These are phyloP conservation scores for Vararia minispora DNA, from an alignment of 768 basidiomycete species.

Conservation along the genomic window DNA sequence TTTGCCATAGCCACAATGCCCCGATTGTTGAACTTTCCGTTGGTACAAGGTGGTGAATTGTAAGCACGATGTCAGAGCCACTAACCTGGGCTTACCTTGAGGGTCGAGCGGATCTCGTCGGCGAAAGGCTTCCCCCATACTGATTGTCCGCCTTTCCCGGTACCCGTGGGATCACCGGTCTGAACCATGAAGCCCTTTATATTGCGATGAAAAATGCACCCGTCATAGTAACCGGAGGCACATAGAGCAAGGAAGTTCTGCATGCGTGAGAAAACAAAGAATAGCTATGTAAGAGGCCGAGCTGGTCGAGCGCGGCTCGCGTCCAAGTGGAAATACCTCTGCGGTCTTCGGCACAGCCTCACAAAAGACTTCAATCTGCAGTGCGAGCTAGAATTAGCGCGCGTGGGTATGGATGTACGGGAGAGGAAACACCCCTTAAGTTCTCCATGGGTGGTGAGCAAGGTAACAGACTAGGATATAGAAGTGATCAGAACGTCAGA, in stretches of 20 bases:
- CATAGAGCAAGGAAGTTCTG: slow-evolving; percentile 95
- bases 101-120: slow-evolving; percentile 88
- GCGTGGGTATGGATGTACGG: not conserved
- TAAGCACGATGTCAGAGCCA: not conserved
- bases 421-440: slow-evolving; percentile 55
- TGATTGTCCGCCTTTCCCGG: slow-evolving; percentile 94
- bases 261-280: not conserved
- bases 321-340: slow-evolving; percentile 49
- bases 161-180: slow-evolving; percentile 79
- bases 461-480: slow-evolving; percentile 68
- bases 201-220: slow-evolving; percentile 83
- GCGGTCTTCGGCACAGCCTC: slow-evolving; percentile 93
- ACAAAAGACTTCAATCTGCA: slow-evolving; percentile 91
- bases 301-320: no score
- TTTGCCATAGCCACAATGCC: slow-evolving; percentile 99
- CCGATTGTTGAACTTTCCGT: slow-evolving; percentile 76
- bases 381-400: not conserved
- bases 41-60: slow-evolving; percentile 17
- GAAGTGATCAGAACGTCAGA: slow-evolving; percentile 10
- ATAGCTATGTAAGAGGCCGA: not conserved
- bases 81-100: slow-evolving; percentile 50
- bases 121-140: slow-evolving; percentile 90
- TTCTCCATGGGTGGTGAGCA: slow-evolving; percentile 91
- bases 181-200: slow-evolving; percentile 97
- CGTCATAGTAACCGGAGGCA: slow-evolving; percentile 80